A percentile compares a stretch with the other conserved stretches of the same genome.
These are phyloP conservation scores for Escallonia rubra DNA, from an alignment of 129 eudicot species.

Conservation along the genomic window DNA sequence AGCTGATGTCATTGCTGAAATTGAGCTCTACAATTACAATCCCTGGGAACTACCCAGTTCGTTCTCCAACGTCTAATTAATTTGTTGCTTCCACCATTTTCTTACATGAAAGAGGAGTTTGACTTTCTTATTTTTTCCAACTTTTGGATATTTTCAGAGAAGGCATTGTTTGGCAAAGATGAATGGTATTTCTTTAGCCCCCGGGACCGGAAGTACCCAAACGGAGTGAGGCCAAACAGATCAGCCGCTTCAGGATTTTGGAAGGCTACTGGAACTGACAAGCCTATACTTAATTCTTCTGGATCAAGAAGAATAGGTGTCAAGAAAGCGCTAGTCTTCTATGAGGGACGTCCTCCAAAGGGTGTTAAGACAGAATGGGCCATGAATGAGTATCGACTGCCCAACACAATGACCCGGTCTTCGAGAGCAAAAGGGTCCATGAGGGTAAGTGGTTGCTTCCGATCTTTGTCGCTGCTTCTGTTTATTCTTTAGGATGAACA, in stretches of 20 bases:
- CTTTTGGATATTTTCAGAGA: conserved; percentile 30
- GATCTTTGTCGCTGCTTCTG: neutral
- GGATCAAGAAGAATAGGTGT: conserved; percentile 50
- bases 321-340: conserved; percentile 54
- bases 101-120: neutral
- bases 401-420: conserved; percentile 37
- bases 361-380: conserved; percentile 57
- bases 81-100: neutral
- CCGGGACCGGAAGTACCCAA: conserved; percentile 62
- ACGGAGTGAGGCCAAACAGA: conserved; percentile 60
- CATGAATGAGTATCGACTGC: conserved; percentile 71
- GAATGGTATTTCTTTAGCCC: conserved; percentile 72
- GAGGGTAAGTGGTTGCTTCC: conserved; percentile 40
- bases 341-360: conserved; percentile 43
- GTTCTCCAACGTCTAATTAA: conserved; percentile 7
- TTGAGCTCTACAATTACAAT: conserved; percentile 53
- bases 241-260: conserved; percentile 59
- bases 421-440: conserved; percentile 46
- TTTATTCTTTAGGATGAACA: neutral
- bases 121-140: neutral
- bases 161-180: conserved; percentile 48
- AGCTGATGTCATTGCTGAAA: conserved; percentile 43
- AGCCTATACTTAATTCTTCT: conserved; percentile 44
- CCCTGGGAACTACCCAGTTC: conserved; percentile 76
- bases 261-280: conserved; percentile 70